Percentiles rank a stretch among this genome's conserved stretches.
phyloP scores from a whole-genome alignment of 805 yeast species.

The Wickerhamomyces rabaulensis region DNA sequence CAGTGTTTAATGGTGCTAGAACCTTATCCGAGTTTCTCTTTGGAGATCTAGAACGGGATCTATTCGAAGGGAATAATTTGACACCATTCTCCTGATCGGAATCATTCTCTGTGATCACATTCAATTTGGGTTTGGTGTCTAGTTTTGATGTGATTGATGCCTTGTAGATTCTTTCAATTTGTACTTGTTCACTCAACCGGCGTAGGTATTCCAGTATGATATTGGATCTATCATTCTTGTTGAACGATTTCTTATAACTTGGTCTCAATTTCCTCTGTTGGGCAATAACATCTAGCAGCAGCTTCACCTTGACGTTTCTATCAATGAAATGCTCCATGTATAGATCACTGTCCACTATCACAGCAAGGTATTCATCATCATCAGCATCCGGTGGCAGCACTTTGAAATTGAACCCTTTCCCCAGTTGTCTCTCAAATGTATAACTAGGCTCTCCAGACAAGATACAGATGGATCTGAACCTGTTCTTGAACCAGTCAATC shows the following conservation, averaged over 20 bases:
- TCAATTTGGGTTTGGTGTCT: conserved; percentile 6
- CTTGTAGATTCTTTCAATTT: conserved; percentile 58
- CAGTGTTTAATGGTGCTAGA: not conserved
- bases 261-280: conserved; percentile 23
- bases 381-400: conserved; percentile 37
- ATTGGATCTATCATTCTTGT: conserved; percentile 35
- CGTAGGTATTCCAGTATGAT: conserved; percentile 46
- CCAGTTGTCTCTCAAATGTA: conserved; percentile 17
- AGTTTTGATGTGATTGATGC: conserved; percentile 28
- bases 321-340: conserved; percentile 52
- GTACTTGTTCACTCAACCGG: conserved; percentile 54
- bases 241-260: conserved; percentile 22
- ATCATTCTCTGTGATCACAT: conserved; percentile 2
- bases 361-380: conserved; percentile 39
- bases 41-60: conserved; percentile 21
- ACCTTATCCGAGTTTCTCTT: conserved; percentile 11
- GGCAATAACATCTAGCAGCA: conserved; percentile 31
- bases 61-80: conserved; percentile 15
- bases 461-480: conserved; percentile 56
- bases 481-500: conserved; percentile 62
- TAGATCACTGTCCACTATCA: conserved; percentile 41
- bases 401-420: conserved; percentile 27
- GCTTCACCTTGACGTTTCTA: conserved; percentile 31
- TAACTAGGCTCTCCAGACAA: conserved; percentile 43
- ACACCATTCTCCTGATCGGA: conserved; percentile 12